Evolutionary conservation across 2,329 filamentous ascomycete genomes (phyloP), one percentile per base, ranked within the genome.

Genomic region (Raffaelea deltoideospora): DNA sequence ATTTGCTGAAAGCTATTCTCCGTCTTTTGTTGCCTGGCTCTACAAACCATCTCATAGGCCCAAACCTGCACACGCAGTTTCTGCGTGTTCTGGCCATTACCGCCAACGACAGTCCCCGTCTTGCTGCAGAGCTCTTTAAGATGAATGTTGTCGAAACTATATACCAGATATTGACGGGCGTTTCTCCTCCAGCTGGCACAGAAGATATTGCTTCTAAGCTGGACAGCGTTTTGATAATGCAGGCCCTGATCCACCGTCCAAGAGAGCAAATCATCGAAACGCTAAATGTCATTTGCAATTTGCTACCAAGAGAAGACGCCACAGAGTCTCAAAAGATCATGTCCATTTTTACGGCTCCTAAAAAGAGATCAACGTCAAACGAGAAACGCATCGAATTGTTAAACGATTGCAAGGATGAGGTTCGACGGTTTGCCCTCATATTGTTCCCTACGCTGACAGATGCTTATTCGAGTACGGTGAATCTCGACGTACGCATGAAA

Each of bases 171-270:
- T 61, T 98, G 34, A 96, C 90, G 0, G 90, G 90, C 17, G 85
- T 98, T 3, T 96, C 90, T 0, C 87, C 90, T 2, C 90, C 90
- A 1, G 72, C 67, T 43, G 82, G 79, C 24, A 77, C 70, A 2
- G 77, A 86, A 26, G 78, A 88, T 53, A 72, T 85, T 39, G 80
- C 77, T 22, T 79, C 74, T 27, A 94, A 92, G 58, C 79, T 96
- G 45, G 88, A 96, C 57, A 94, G 86, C 51, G 88, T 96, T 38
- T 74, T 98, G 32, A 90, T 98, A 50, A 98, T 98, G 92, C 90
- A 98, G 60, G 86, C 92, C 27, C 67, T 98, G 44, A 94, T 98
- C 36, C 90, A 96, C 52, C 78, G 88, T 29, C 90, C 90, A 7
- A 78, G 87, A 39, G 92, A 98, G 47, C 90, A 98, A 57, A 83